Evolutionary conservation across 768 basidiomycete species (phyloP).

Genomic region (Leccinum subgranulosum): DNA sequence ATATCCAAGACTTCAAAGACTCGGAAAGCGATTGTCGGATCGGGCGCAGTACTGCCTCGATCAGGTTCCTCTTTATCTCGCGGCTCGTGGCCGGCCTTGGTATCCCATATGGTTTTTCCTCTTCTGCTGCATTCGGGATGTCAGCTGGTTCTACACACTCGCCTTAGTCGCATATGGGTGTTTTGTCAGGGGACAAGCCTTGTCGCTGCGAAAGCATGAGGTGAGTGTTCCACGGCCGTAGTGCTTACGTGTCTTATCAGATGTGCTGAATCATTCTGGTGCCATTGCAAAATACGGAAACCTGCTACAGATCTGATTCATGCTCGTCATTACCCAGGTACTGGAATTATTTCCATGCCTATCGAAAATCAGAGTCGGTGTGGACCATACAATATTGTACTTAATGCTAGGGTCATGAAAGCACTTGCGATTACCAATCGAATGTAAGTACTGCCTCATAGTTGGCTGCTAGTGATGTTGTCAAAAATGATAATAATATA

Average conservation of each 20-base stretch:
- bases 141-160: slow-evolving; percentile 24
- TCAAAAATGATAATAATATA: too few species aligned
- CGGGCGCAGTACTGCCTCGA: slow-evolving; percentile 49
- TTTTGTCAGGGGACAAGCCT: slow-evolving; percentile 32
- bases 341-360: slow-evolving; percentile 31
- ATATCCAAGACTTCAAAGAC: slow-evolving; percentile 50
- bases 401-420: too few species aligned
- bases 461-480: too few species aligned
- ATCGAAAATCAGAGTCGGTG: too few species aligned
- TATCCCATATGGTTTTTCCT: slow-evolving; percentile 36
- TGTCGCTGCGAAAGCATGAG: slow-evolving; percentile 24
- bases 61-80: slow-evolving; percentile 38
- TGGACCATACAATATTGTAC: too few species aligned
- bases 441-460: too few species aligned
- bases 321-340: slow-evolving; percentile 33
- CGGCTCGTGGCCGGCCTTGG: slow-evolving; percentile 32
- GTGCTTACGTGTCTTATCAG: too few species aligned
- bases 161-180: slow-evolving; percentile 32
- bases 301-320: slow-evolving; percentile 33
- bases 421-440: too few species aligned
- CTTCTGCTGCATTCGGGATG: slow-evolving; percentile 35
- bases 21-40: slow-evolving; percentile 36
- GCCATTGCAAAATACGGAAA: neutral
- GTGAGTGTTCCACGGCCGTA: slow-evolving; percentile 19
- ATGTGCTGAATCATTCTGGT: neutral